phyloP scores from a whole-genome alignment of 176 grass and related monocot species.

The Phyllostachys edulis region DNA sequence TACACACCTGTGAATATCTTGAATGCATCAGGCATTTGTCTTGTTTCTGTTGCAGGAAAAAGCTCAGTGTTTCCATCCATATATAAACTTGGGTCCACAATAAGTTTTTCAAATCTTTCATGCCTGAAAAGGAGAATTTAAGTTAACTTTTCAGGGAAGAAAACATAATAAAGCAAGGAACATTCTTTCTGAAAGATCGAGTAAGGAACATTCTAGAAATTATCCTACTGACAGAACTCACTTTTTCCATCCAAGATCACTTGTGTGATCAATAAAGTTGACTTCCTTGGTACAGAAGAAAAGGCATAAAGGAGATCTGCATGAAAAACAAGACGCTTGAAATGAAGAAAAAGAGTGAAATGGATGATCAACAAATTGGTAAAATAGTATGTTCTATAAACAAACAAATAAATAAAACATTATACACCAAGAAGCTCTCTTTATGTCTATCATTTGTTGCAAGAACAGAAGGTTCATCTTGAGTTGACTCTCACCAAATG shows the following conservation, averaged over 20 bases:
- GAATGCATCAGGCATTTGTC: conserved; percentile 70
- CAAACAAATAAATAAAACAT: background rate
- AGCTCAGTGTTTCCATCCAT: conserved; percentile 40
- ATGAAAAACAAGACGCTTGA: background rate
- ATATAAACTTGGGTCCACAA: conserved; percentile 68
- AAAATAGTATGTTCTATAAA: background rate
- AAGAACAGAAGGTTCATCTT: background rate
- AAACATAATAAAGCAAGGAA: background rate
- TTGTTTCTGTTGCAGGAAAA: conserved; percentile 38
- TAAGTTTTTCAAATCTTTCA: conserved; percentile 71
- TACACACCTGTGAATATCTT: conserved; percentile 79
- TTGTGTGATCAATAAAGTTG: conserved; percentile 72
- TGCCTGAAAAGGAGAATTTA: conserved; percentile 36
- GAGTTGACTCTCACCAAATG: background rate
- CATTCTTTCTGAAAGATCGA: background rate
- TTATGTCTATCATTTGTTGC: background rate
- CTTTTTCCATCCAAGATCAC: conserved; percentile 72
- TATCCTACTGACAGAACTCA: conserved; percentile 26
- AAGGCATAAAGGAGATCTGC: conserved; percentile 74
- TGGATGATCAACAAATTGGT: background rate
- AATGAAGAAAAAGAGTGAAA: background rate
- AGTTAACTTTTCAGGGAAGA: background rate
- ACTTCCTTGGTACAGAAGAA: conserved; percentile 44
- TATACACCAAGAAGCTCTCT: background rate
- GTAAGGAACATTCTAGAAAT: conserved; percentile 1